Evolutionary conservation across 495 filamentous ascomycete genomes (phyloP).

Genomic region (Penicillium diatomitis): DNA sequence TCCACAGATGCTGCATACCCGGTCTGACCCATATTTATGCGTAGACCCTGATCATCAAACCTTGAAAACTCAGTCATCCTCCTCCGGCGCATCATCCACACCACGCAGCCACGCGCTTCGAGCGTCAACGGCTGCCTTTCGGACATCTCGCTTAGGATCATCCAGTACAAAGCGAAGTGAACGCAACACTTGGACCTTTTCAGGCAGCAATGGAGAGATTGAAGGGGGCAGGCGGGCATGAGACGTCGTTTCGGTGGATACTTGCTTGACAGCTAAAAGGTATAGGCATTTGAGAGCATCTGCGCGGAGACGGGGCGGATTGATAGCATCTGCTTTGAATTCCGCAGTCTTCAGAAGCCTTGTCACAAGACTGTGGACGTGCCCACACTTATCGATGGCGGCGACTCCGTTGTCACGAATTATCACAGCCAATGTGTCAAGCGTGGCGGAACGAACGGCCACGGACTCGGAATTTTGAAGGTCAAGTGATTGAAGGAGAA

Average conservation of each 20-base stretch:
- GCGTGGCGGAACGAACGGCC: constrained; percentile 52
- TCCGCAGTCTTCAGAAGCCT: constrained; percentile 45
- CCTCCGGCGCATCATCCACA: constrained; percentile 53
- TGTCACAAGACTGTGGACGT: constrained; percentile 49
- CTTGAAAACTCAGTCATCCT: constrained; percentile 32
- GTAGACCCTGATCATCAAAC: no score
- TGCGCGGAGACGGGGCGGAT: constrained; percentile 38
- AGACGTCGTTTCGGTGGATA: constrained; percentile 13
- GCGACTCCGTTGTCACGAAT: constrained; percentile 48
- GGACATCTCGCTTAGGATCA: constrained; percentile 58
- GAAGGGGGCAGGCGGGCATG: constrained; percentile 25
- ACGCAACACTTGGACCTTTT: constrained; percentile 46
- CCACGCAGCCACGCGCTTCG: constrained; percentile 51
- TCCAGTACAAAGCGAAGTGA: constrained; percentile 47
- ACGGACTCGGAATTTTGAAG: constrained; percentile 40
- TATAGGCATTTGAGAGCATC: constrained; percentile 48
- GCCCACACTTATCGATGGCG: constrained; percentile 44
- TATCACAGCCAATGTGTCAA: constrained; percentile 51
- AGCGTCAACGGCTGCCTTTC: constrained; percentile 61
- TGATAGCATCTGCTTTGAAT: constrained; percentile 9
- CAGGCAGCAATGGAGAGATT: constrained; percentile 46
- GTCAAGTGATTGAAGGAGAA: constrained; percentile 65
- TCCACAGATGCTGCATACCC: no score
- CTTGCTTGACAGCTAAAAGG: constrained; percentile 38
- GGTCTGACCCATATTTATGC: no score